Percentiles rank a stretch among this genome's conserved stretches.
These are phyloP conservation scores for Elaeis oleifera DNA, from an alignment of 202 grass and related monocot species.

Conservation along the genomic window DNA sequence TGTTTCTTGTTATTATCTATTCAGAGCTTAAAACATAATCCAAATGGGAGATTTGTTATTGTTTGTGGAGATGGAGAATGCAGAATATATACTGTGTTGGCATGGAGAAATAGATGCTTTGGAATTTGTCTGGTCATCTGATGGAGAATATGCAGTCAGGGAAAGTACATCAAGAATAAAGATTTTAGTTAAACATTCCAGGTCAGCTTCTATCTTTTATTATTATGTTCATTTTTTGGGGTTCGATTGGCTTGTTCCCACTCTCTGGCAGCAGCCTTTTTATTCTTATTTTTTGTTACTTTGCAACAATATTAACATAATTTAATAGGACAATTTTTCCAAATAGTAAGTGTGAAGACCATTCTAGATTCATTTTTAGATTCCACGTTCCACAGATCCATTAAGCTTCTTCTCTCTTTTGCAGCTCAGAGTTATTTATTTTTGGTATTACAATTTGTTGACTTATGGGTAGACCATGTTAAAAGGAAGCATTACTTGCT, in stretches of 20 bases:
- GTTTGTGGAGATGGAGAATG: constrained; percentile 96
- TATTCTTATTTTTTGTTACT: too few relatives aligned
- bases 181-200: constrained; percentile 76
- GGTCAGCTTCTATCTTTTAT: constrained; percentile 27
- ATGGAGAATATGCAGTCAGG: too few relatives aligned
- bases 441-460: too few relatives aligned
- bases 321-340: not conserved
- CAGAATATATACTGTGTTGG: constrained; percentile 79
- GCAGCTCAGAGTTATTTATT: too few relatives aligned
- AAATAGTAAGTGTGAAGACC: not conserved
- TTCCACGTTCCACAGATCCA: too few relatives aligned
- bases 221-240: not conserved
- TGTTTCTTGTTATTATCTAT: constrained; percentile 19
- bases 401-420: too few relatives aligned
- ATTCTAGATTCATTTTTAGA: too few relatives aligned
- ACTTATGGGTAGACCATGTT: too few relatives aligned
- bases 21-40: constrained; percentile 97
- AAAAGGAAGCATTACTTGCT: not conserved
- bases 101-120: constrained; percentile 57
- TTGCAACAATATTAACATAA: too few relatives aligned
- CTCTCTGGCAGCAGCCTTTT: too few relatives aligned
- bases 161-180: not conserved
- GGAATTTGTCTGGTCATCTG: too few relatives aligned
- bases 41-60: constrained; percentile 89
- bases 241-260: too few relatives aligned